These are phyloP conservation scores for Ophiosphaerella korrae DNA, from an alignment of 2,329 filamentous ascomycete species.

Conservation along the genomic window DNA sequence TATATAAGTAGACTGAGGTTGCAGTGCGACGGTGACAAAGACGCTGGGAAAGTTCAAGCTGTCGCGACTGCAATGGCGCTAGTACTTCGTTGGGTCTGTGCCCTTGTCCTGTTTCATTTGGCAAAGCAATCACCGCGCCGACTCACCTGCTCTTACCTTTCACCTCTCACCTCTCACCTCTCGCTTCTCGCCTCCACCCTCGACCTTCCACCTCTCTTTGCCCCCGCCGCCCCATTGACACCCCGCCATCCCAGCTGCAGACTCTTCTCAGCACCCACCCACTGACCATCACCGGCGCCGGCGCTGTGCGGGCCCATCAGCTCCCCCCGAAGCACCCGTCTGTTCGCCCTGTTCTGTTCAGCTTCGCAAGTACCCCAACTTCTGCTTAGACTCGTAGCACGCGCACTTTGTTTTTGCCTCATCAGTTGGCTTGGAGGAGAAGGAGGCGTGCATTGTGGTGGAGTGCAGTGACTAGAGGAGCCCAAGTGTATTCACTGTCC, in stretches of 20 bases:
- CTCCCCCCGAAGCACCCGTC: constrained; percentile 1
- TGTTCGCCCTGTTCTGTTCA: constrained; percentile 2
- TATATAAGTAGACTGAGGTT: too few species aligned
- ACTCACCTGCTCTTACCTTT: too few species aligned
- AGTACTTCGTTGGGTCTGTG: not conserved
- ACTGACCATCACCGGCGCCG: constrained; percentile 1
- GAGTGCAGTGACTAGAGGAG: constrained; percentile 41
- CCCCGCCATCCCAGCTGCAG: constrained; percentile 6
- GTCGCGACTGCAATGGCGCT: not conserved
- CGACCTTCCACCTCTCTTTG: not conserved
- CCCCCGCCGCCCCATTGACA: constrained; percentile 3
- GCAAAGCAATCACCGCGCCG: too few species aligned
- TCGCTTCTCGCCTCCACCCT: too few species aligned
- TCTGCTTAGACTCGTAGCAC: constrained; percentile 11
- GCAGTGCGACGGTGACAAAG: too few species aligned
- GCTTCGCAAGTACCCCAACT: constrained; percentile 6
- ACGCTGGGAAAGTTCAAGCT: too few species aligned
- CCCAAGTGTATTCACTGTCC: constrained; percentile 40
- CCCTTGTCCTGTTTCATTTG: not conserved
- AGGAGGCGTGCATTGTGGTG: constrained; percentile 35
- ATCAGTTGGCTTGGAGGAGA: constrained; percentile 35
- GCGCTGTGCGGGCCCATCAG: not conserved
- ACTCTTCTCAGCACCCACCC: constrained; percentile 3
- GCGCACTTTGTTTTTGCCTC: constrained; percentile 23
- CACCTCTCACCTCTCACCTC: too few species aligned